A percentile compares a stretch with the other conserved stretches of the same genome.
Conservation (phyloP, 2,329 filamentous ascomycete genomes). For the Xylariaceae sp. region DNA sequence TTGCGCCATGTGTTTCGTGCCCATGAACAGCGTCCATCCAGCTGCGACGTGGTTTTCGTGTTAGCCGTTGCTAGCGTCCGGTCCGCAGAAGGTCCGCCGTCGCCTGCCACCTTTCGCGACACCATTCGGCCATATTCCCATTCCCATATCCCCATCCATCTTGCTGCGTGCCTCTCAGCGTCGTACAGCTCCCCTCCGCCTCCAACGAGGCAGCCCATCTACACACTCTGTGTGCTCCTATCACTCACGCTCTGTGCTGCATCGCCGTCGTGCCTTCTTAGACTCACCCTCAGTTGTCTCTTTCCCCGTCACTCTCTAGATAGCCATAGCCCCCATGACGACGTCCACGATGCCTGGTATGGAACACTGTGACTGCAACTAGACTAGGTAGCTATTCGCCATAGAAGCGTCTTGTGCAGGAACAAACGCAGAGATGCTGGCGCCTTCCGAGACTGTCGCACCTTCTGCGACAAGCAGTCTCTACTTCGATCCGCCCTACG, state of each 20-base stretch:
- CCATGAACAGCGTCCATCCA: conserved; percentile 9
- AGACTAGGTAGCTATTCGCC: conserved; percentile 12
- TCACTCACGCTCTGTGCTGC: not conserved
- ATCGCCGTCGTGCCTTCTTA: not conserved
- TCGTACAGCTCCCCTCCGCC: conserved; percentile 5
- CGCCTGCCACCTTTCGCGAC: conserved; percentile 6
- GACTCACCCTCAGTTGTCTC: not conserved
- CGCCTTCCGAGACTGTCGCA: conserved; percentile 25
- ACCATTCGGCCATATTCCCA: conserved; percentile 1
- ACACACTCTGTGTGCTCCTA: not conserved
- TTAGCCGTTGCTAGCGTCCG: conserved; percentile 6
- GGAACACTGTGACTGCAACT: conserved; percentile 18
- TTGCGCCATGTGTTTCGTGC: conserved; percentile 17
- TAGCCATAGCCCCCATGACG: not conserved
- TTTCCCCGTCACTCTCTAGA: not conserved
- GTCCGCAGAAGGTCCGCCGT: conserved; percentile 8
- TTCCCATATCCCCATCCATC: not conserved
- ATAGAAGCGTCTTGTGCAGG: not conserved
- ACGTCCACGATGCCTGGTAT: conserved; percentile 20
- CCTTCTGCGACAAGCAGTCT: conserved; percentile 26
- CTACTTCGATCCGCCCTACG: conserved; percentile 28
- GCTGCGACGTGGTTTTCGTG: conserved; percentile 16
- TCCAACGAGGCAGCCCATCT: not conserved
- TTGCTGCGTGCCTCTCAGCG: not conserved
- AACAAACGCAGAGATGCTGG: conserved; percentile 24